Base-by-base conservation (phyloP, 495 filamentous ascomycete genomes). In the Darksidea phi region DNA sequence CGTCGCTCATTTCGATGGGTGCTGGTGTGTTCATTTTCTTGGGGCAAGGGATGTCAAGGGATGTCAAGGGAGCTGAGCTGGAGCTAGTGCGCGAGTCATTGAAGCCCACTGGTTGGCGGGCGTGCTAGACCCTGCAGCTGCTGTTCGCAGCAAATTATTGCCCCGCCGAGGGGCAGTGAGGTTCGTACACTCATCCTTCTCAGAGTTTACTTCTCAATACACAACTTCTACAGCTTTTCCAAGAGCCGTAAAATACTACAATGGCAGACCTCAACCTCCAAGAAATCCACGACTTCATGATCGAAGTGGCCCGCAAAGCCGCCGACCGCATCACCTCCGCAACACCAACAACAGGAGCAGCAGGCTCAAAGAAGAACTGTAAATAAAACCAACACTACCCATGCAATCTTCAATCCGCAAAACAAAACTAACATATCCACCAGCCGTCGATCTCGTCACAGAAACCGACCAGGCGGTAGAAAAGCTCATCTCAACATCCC, bases 331-430 rank as follows among this genome's bases (percentile, higher is more conserved):
- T 96, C 67, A 79, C 83, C 45, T 78, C 80, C 54, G 91, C 91
- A 54, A 83, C 88, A 51, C 90, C 90, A 0, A 80, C 78, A 26
- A 79, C 81, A 38, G 77, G 80, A 26, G 79, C 75, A 32, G 79
- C 82, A 15, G 88, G 83, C 23, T 85, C 84, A 7, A 97, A 96
- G 74, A 86, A 92, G 77, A 96, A 96, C 71, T 92, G 90, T 94
- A 73, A n/a, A 46, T 36, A 41, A 50, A 20, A 23, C 54, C 52
- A 26, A 60, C 57, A 52, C 41, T 37, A 36, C 36, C 20, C 28
- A 5, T 18, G 11, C 28, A 23, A 3, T 26, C 18, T 0, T 20
- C 23, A 18, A 8, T 15, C 23, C 13, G 25, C 62, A 66, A 13
- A 43, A 8, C 45, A 32, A 47, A 46, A 28, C 23, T 38, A 53